A percentile compares a stretch with the other conserved stretches of the same genome.
phyloP scores from a whole-genome alignment of 495 filamentous ascomycete genomes.

The Daldinia grandis region DNA sequence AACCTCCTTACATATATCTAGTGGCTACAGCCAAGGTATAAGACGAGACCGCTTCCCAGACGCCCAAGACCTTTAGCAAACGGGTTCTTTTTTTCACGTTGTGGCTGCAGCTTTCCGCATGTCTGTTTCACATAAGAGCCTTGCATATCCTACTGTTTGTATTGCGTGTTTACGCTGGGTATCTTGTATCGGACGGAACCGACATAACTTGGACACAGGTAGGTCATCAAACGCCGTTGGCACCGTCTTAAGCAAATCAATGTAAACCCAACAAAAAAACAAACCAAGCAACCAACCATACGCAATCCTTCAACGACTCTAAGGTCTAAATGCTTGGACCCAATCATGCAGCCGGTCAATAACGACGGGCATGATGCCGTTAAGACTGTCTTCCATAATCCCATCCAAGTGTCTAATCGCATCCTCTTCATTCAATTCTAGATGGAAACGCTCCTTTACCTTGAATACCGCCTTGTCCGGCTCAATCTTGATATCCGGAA shows the following conservation, averaged over 20 bases:
- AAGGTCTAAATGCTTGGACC: conserved; percentile 88
- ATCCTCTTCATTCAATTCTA: conserved; percentile 94
- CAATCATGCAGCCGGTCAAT: conserved; percentile 96
- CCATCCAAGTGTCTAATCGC: conserved; percentile 85
- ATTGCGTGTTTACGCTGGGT: conserved; percentile 16
- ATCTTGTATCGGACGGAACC: conserved; percentile 17
- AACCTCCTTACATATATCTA: conserved; percentile 7
- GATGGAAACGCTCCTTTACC: conserved; percentile 90
- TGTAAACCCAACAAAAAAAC: neutral
- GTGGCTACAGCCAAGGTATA: conserved; percentile 13
- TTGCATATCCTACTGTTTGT: conserved; percentile 22
- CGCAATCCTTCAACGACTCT: conserved; percentile 24
- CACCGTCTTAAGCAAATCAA: neutral
- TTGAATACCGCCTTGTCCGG: conserved; percentile 93
- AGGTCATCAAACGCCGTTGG: neutral
- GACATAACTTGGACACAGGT: conserved; percentile 7
- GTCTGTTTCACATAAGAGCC: conserved; percentile 26
- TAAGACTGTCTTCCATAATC: conserved; percentile 88
- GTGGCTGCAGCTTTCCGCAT: conserved; percentile 32
- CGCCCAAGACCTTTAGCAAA: conserved; percentile 19
- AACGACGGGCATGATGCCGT: conserved; percentile 86
- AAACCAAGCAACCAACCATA: no score
- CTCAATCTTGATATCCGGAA: conserved; percentile 92
- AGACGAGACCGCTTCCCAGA: conserved; percentile 15
- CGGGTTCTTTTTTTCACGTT: conserved; percentile 16